Conservation (phyloP, 345 rosid species). For the Xanthoceras sorbifolium region DNA sequence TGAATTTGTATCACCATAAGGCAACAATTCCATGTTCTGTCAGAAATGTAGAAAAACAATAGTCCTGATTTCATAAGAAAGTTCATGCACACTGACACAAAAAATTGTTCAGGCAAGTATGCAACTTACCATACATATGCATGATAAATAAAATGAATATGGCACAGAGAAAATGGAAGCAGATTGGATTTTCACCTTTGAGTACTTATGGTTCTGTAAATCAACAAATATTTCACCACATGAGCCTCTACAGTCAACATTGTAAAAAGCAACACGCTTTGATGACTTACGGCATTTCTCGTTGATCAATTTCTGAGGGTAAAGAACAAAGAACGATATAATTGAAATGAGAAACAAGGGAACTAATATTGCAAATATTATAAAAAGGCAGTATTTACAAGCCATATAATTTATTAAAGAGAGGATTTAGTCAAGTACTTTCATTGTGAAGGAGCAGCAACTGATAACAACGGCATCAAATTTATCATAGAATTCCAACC, state of each 20-base stretch:
- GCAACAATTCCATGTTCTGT: no score
- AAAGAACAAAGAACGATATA: background rate
- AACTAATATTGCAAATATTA: background rate
- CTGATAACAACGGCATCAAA: slow-evolving; percentile 80
- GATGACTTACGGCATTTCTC: slow-evolving; percentile 71
- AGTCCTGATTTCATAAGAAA: no score
- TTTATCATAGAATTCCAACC: slow-evolving; percentile 58
- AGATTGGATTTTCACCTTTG: slow-evolving; percentile 22
- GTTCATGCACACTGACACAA: no score
- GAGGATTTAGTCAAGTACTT: slow-evolving; percentile 41
- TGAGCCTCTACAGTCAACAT: slow-evolving; percentile 80
- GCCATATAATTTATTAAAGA: slow-evolving; percentile 4
- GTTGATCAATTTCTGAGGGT: slow-evolving; percentile 66
- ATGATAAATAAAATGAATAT: background rate
- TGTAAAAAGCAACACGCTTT: slow-evolving; percentile 80
- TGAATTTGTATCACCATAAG: no score
- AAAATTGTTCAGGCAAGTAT: background rate
- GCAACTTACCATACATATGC: background rate
- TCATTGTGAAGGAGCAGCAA: slow-evolving; percentile 58
- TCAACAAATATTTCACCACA: slow-evolving; percentile 93
- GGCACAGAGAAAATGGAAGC: background rate
- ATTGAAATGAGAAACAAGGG: background rate
- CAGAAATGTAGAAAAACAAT: no score
- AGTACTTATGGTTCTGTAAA: slow-evolving; percentile 62
- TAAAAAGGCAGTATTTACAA: background rate